Base-by-base conservation (phyloP, 2,329 filamentous ascomycete genomes). In the Fusarium secorum region DNA sequence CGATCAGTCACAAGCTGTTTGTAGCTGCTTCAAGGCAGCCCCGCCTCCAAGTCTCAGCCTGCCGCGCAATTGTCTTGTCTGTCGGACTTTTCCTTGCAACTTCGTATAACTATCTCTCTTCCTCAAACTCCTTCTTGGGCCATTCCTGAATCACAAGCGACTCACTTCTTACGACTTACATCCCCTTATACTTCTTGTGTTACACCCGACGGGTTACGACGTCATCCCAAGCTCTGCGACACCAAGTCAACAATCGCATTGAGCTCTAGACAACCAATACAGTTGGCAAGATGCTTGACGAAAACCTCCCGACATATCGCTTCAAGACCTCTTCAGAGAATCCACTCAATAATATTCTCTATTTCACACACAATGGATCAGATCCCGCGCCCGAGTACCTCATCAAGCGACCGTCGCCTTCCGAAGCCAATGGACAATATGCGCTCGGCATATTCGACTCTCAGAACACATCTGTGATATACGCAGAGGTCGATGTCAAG, bases 381-480 rank as follows among this genome's bases (percentile, higher is more conserved):
- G 93, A 97, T 41, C 93, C 93, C 1, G 83, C 87, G 26, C 89
- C 94, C 17, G 89, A 93, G 56, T 98, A 98, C 81, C 85, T 91
- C n/a, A 84, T 98, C 36, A 90, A 91, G 73, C 90, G 92, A 71
- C 93, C 94, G 3, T 80, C 88, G n/a, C 83, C 89, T 11, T 87
- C 90, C 44, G 85, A 86, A 15, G 90, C 93, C 30, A 90, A 88
- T 78, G 96, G 95, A 82, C 92, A 92, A 80, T 99, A 98, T 80
- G 95, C 93, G 42, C 88, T 92, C 65, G 95, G 93, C 41, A 86
- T 98, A 5, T 92, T 93, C 80, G 95, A 98, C 78, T 90, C 93
- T 28, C 90, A 90, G 81, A 91, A 91, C 72, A 87, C 91, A 2
- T 93, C 94, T 33, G 89, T 98, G 61, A 85, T 98, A 62, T 98